Conservation (phyloP, 257 asterid genomes). For the Nicotiana knightiana region DNA sequence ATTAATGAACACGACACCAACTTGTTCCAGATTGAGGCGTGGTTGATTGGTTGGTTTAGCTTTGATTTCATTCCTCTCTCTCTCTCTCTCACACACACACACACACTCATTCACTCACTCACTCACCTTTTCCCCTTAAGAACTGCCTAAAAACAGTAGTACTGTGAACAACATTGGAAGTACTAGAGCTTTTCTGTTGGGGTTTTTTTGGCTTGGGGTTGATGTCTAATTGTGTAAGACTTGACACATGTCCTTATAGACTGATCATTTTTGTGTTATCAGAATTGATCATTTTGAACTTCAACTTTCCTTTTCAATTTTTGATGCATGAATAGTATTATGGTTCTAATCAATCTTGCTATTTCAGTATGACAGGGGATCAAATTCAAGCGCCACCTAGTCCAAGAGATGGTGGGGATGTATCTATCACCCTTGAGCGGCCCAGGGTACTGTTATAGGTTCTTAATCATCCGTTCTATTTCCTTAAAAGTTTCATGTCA, state of each 20-base stretch:
- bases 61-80: not conserved
- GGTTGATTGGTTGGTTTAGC: not conserved
- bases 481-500: not conserved
- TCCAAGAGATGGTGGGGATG: conserved; percentile 89
- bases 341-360: conserved; percentile 21
- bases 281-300: not conserved
- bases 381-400: conserved; percentile 78
- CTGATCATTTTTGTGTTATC: not conserved
- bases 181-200: not conserved
- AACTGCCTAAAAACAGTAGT: not conserved
- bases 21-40: not conserved
- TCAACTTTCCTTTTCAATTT: not conserved
- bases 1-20: not conserved
- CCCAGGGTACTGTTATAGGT: conserved; percentile 50
- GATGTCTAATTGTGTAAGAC: not conserved
- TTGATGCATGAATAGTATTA: not conserved
- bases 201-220: not conserved
- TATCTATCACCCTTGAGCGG: conserved; percentile 45
- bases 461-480: not conserved
- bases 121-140: not conserved
- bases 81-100: not conserved
- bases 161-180: not conserved
- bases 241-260: not conserved
- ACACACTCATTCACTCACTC: not conserved
- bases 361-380: conserved; percentile 89